A percentile compares a stretch with the other conserved stretches of the same genome.
Evolutionary conservation across 371 early-diverging fungal genomes (phyloP).

Genomic region (Haplosporangium sp.): DNA sequence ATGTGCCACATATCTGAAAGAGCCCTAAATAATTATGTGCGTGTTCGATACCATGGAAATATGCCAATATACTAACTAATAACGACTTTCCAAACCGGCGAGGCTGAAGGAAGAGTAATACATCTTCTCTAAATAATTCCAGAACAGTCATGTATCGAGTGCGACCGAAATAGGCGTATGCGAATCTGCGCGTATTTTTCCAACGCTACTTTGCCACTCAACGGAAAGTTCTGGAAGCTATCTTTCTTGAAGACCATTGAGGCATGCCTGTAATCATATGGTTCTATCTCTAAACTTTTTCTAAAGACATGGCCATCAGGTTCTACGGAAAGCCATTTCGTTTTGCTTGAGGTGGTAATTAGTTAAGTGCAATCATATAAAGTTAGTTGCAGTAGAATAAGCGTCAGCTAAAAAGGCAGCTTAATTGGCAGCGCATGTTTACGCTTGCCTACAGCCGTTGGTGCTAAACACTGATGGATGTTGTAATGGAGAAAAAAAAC

Average conservation of each 20-base stretch:
- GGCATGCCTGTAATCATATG: too few species aligned
- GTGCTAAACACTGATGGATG: too few species aligned
- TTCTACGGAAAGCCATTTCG: slow-evolving; percentile 19
- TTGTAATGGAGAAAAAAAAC: too few species aligned
- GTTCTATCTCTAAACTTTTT: too few species aligned
- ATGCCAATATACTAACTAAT: slow-evolving; percentile 35
- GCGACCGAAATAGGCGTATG: slow-evolving; percentile 33
- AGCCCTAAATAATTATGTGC: slow-evolving; percentile 6
- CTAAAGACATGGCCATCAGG: slow-evolving; percentile 9
- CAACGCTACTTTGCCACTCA: slow-evolving; percentile 4
- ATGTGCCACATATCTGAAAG: slow-evolving; percentile 2
- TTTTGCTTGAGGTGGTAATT: slow-evolving; percentile 1
- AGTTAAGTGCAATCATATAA: too few species aligned
- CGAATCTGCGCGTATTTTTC: too few species aligned
- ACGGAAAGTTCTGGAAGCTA: not conserved
- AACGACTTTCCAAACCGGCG: slow-evolving; percentile 47
- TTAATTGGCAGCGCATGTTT: too few species aligned
- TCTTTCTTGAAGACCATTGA: too few species aligned
- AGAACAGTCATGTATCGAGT: slow-evolving; percentile 35
- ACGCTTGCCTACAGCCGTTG: too few species aligned
- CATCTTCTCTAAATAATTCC: slow-evolving; percentile 15
- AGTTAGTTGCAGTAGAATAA: too few species aligned
- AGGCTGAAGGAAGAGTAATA: slow-evolving; percentile 33
- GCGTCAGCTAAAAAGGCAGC: too few species aligned
- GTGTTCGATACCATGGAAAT: slow-evolving; percentile 44